These are phyloP conservation scores for Acanthochlamys bracteata DNA, from an alignment of 106 monocot species.

Conservation along the genomic window DNA sequence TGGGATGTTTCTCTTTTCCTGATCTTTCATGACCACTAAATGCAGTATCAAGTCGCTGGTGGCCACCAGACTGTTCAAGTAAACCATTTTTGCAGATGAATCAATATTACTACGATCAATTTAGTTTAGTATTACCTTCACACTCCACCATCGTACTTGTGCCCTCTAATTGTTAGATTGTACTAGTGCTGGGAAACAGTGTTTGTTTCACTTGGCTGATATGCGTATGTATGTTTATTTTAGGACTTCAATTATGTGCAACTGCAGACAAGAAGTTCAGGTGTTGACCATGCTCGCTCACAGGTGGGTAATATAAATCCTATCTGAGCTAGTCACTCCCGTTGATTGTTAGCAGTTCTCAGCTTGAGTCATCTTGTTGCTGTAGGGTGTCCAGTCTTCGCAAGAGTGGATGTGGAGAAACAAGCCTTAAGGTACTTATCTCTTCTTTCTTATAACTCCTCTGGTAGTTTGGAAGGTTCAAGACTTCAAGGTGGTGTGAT, in stretches of 20 bases:
- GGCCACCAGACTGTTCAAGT: slow-evolving; percentile 60
- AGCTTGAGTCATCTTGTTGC: background rate
- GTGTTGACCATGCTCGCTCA: no score
- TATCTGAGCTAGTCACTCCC: background rate
- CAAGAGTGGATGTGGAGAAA: slow-evolving; percentile 89
- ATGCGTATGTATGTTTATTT: no score
- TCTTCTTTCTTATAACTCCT: background rate
- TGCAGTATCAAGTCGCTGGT: slow-evolving; percentile 47
- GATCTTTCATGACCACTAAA: background rate
- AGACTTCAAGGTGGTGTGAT: background rate
- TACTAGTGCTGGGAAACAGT: no score
- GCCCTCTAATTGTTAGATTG: no score
- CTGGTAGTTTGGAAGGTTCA: background rate
- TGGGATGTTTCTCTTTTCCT: background rate
- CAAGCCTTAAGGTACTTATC: slow-evolving; percentile 50
- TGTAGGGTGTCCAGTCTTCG: slow-evolving; percentile 61
- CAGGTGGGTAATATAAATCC: no score
- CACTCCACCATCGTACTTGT: no score
- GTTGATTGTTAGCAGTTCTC: background rate
- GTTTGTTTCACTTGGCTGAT: no score
- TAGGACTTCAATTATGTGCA: no score
- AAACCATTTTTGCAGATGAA: slow-evolving; percentile 4
- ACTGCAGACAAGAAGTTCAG: no score
- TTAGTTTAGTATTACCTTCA: no score
- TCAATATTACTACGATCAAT: background rate